phyloP scores from a whole-genome alignment of 176 grass and related monocot species.

The Oryza rufipogon region DNA sequence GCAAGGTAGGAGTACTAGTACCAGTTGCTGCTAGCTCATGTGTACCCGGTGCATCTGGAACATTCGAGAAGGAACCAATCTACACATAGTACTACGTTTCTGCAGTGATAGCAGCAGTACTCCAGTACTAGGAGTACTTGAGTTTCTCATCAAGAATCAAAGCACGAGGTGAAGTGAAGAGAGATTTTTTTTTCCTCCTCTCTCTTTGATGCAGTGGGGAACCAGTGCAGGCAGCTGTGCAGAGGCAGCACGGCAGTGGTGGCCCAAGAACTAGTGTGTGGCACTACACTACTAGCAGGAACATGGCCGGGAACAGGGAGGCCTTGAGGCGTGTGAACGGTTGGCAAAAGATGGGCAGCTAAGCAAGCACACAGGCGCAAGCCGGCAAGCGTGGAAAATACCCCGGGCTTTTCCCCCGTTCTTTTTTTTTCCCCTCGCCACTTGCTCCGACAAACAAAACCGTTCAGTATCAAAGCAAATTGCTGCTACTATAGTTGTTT shows the following conservation, averaged over 20 bases:
- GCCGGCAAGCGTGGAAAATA: not conserved
- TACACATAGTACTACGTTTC: not conserved
- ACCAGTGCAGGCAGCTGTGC: too few species aligned
- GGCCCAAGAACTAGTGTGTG: too few species aligned
- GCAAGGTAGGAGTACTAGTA: too few species aligned
- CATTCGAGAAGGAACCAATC: not conserved
- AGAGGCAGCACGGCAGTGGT: too few species aligned
- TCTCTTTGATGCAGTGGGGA: too few species aligned
- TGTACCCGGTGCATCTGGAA: constrained; percentile 1
- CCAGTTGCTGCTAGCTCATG: not conserved
- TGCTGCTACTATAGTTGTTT: not conserved
- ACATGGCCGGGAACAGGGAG: constrained; percentile 15
- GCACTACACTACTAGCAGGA: not conserved
- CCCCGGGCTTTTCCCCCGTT: not conserved
- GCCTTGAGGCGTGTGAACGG: constrained; percentile 25
- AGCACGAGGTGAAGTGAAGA: not conserved
- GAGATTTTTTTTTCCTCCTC: too few species aligned
- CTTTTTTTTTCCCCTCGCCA: not conserved
- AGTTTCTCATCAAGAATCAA: not conserved
- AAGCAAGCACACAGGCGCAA: too few species aligned
- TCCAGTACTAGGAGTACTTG: not conserved
- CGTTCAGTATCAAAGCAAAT: not conserved
- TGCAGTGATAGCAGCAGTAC: not conserved
- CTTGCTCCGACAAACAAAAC: not conserved
- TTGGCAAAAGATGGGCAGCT: constrained; percentile 7